Evolutionary conservation across 768 basidiomycete species (phyloP).

Genomic region (Dioszegia crocea): DNA sequence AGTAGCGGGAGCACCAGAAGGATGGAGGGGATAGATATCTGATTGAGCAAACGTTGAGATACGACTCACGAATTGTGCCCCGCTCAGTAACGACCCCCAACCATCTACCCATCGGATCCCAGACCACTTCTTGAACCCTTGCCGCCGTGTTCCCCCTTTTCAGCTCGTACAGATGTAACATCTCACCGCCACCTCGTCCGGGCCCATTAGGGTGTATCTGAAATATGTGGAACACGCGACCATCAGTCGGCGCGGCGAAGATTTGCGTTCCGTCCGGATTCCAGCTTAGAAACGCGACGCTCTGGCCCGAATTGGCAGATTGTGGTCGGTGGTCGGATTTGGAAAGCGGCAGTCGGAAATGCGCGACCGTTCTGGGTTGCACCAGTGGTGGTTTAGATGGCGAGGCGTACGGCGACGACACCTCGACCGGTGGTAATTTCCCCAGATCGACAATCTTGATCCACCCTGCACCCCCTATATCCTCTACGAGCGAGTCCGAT

Average conservation of each 20-base stretch:
- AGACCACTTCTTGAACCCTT: slow-evolving; percentile 58
- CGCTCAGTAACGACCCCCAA: slow-evolving; percentile 60
- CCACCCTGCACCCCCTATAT: slow-evolving; percentile 24
- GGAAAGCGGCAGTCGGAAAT: slow-evolving; percentile 31
- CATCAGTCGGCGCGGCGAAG: slow-evolving; percentile 30
- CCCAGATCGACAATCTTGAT: slow-evolving; percentile 40
- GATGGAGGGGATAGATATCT: slow-evolving; percentile 72
- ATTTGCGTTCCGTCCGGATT: slow-evolving; percentile 32
- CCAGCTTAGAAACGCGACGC: slow-evolving; percentile 27
- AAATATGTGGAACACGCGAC: slow-evolving; percentile 32
- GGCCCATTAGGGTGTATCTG: slow-evolving; percentile 28
- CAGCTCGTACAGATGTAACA: slow-evolving; percentile 64
- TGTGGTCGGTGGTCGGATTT: not conserved
- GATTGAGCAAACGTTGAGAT: slow-evolving; percentile 24
- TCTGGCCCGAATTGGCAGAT: not conserved
- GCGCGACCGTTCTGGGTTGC: slow-evolving; percentile 13
- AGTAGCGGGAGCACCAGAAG: slow-evolving; percentile 63
- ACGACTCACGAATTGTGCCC: slow-evolving; percentile 50
- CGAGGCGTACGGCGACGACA: not conserved
- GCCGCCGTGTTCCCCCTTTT: slow-evolving; percentile 69
- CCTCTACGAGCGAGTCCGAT: slow-evolving; percentile 5
- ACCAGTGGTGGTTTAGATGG: not conserved
- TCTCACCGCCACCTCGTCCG: slow-evolving; percentile 13
- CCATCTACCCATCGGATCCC: slow-evolving; percentile 64
- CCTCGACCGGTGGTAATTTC: not conserved